These are phyloP conservation scores for Eugenia klotzschiana DNA, from an alignment of 441 rosid genomes.

Conservation along the genomic window DNA sequence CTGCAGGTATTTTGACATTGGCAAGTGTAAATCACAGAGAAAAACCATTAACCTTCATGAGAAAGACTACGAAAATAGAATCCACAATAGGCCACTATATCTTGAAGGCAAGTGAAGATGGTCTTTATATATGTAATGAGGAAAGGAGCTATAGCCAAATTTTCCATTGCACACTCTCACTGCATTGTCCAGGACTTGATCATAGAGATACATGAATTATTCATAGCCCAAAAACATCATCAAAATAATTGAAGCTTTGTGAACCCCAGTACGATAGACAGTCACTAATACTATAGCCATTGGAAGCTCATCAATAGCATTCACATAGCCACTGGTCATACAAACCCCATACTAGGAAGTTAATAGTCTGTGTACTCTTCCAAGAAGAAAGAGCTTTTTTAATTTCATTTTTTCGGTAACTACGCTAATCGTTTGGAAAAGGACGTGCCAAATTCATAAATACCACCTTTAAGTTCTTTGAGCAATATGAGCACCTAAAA, in stretches of 20 bases:
- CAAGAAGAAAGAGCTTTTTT: background rate
- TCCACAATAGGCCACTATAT: background rate
- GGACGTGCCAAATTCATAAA: background rate
- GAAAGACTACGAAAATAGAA: background rate
- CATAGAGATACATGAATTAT: background rate
- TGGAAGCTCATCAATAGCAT: background rate
- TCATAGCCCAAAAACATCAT: background rate
- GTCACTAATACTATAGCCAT: background rate
- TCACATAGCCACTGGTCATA: background rate
- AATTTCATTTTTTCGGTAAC: background rate
- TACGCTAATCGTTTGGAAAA: background rate
- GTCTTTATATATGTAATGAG: background rate
- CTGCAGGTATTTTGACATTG: constrained; percentile 22
- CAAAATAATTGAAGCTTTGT: background rate
- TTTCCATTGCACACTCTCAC: background rate
- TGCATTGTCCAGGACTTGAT: background rate
- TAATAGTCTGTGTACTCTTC: background rate
- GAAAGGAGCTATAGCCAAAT: background rate
- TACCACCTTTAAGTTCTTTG: background rate
- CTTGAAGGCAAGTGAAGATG: background rate
- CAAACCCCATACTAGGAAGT: background rate
- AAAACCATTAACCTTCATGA: background rate
- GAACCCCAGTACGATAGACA: background rate
- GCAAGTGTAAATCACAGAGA: background rate
- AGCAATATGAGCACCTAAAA: background rate